Base-by-base conservation (phyloP, 768 basidiomycete genomes). In the Tephrocybe rancida region DNA sequence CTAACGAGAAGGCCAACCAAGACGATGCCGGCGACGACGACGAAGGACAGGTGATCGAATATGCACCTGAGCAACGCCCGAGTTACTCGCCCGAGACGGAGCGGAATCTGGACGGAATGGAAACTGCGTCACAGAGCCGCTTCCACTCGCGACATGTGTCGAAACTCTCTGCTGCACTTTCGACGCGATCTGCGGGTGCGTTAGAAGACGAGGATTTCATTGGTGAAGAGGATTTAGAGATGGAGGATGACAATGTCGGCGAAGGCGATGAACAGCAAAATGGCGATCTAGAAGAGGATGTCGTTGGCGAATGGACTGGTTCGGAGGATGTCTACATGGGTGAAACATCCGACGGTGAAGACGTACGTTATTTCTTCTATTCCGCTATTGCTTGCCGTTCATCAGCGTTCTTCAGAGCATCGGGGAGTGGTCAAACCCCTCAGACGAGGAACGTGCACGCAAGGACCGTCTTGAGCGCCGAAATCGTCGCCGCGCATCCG, bases 381-480 rank as follows among this genome's bases (percentile, higher is more conserved):
- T 27, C 26, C 51, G 29, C 43, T 45, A 55, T 25, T 37, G 29
- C 56, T 51, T 26, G 14, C 19, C 18, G 35, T 49, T 51, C 48
- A 37, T 37, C 35, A 51, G 18, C 57, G 70, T 41, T 38, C 18
- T 43, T 25, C 47, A 90, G 86, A 92, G 89, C 60, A 86, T 91
- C 44, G 90, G 90, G 24, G 91, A 94, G 71, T 94, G 83, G 82
- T 94, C 92, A 21, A 94, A 94, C 63, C 92, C 92, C 16, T 94
- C 92, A 22, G 92, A 94, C 63, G 92, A 94, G 68, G 92, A 94
- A 64, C 81, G 87, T 25, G 90, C 87, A 3, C 82, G 90, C 19
- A 85, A 85, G 57, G 70, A 78, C 26, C 83, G 89, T 26, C 69
- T 82, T 41, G 82, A 87, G 38, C 83, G 86, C 41, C 84, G 88